phyloP scores from a whole-genome alignment of 1,284 basidiomycete species.

The Sporisorium graminicola region DNA sequence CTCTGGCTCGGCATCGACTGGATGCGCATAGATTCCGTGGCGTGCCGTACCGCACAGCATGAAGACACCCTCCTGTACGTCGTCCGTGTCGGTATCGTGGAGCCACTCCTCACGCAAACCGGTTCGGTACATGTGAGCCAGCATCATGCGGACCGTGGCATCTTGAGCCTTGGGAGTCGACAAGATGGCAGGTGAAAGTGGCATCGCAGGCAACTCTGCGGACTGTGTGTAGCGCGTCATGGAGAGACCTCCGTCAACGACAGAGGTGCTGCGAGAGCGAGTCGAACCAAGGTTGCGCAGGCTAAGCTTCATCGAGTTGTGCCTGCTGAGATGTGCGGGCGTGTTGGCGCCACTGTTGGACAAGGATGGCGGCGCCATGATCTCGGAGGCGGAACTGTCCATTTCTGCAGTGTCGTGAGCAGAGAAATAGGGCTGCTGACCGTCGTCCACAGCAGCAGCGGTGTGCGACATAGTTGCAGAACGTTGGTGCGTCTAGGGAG shows the following conservation, averaged over 20 bases:
- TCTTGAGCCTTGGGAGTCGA: background rate
- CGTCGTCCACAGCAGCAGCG: background rate
- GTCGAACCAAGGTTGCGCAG: background rate
- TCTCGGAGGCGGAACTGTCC: background rate
- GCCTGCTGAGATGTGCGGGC: background rate
- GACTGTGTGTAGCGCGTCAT: too few relatives aligned
- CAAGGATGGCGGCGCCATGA: background rate
- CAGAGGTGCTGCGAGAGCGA: background rate
- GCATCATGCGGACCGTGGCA: background rate
- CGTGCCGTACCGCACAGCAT: background rate
- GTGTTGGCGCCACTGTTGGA: background rate
- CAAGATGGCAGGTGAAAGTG: background rate
- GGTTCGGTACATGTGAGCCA: slow-evolving; percentile 2
- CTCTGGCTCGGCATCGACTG: background rate
- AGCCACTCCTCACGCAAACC: slow-evolving; percentile 1
- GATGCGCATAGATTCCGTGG: background rate
- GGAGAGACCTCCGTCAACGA: background rate
- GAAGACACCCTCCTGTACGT: slow-evolving; percentile 1
- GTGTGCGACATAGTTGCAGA: background rate
- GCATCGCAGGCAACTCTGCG: too few relatives aligned
- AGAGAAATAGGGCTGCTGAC: background rate
- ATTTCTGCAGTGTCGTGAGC: too few relatives aligned
- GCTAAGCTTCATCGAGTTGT: background rate
- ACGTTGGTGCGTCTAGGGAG: background rate
- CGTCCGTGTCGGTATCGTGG: background rate